phyloP scores from a whole-genome alignment of 1,284 basidiomycete species.

The Erythrobasidium hasegawianum region DNA sequence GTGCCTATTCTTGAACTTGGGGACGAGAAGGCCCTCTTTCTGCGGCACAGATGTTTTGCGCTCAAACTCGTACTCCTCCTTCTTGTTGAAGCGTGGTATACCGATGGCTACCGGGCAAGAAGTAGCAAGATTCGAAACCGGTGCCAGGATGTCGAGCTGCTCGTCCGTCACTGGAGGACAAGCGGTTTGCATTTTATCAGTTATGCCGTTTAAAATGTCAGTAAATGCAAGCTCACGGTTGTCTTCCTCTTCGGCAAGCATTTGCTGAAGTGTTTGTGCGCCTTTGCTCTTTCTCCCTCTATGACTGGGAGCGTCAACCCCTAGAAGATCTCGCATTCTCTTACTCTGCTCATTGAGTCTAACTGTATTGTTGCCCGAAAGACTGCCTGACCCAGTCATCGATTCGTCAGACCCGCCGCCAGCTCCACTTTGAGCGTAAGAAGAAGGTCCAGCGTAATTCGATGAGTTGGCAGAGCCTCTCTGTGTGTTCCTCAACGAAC shows the following conservation, averaged over 20 bases:
- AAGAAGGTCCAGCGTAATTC: too few relatives aligned
- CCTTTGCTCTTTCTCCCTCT: slow-evolving; percentile 25
- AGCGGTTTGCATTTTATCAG: not conserved
- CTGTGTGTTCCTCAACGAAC: slow-evolving; percentile 3
- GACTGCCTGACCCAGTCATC: too few relatives aligned
- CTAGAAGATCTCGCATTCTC: slow-evolving; percentile 38
- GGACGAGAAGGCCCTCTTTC: slow-evolving; percentile 25
- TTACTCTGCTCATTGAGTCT: not conserved
- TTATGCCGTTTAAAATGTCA: not conserved
- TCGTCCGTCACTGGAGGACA: slow-evolving; percentile 3
- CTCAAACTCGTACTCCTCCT: slow-evolving; percentile 19
- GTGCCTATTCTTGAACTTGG: slow-evolving; percentile 2
- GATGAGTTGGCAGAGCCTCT: too few relatives aligned
- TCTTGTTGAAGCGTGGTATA: slow-evolving; percentile 7
- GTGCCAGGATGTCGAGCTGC: slow-evolving; percentile 22
- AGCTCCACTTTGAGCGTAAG: too few relatives aligned
- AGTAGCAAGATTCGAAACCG: slow-evolving; percentile 20
- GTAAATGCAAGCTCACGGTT: not conserved
- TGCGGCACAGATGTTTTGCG: slow-evolving; percentile 30
- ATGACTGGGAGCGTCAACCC: slow-evolving; percentile 41
- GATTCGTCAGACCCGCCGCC: too few relatives aligned
- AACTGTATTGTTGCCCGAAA: too few relatives aligned
- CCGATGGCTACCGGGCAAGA: slow-evolving; percentile 26
- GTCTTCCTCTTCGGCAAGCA: not conserved
- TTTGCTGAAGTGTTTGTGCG: slow-evolving; percentile 4